These are phyloP conservation scores for Dissoconium aciculare DNA, from an alignment of 2,329 filamentous ascomycete genomes.

Conservation along the genomic window DNA sequence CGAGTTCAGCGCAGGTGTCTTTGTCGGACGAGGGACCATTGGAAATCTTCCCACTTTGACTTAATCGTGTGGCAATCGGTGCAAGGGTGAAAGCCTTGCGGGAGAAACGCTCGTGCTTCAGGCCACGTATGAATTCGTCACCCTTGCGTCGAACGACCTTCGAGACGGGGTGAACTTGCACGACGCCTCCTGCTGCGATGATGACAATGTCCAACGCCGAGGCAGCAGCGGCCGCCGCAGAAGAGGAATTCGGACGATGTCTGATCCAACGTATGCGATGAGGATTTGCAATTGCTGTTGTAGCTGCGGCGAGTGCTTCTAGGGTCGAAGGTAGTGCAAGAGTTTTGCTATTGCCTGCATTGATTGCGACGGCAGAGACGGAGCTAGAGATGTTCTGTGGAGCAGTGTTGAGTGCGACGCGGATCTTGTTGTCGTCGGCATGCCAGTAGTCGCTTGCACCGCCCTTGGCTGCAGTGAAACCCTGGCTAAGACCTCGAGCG, in stretches of 20 bases:
- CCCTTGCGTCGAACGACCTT: conserved; percentile 15
- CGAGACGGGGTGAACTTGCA: conserved; percentile 30
- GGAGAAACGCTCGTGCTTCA: conserved; percentile 8
- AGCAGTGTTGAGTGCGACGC: conserved; percentile 33
- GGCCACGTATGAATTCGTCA: too few species aligned
- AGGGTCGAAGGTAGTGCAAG: background rate
- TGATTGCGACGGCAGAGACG: conserved; percentile 42
- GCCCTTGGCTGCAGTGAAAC: conserved; percentile 55
- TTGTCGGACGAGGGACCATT: background rate
- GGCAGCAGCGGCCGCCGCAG: too few species aligned
- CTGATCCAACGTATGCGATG: conserved; percentile 44
- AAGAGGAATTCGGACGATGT: conserved; percentile 24
- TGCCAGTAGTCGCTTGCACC: conserved; percentile 57
- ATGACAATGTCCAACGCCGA: too few species aligned
- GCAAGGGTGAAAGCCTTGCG: background rate
- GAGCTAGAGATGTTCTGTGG: conserved; percentile 35
- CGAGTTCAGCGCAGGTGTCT: background rate
- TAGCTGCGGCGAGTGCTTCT: conserved; percentile 45
- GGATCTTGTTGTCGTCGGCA: conserved; percentile 59
- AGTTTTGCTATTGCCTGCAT: background rate
- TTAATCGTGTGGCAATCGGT: background rate
- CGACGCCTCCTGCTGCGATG: too few species aligned
- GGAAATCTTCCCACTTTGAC: too few species aligned
- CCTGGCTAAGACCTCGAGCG: conserved; percentile 58
- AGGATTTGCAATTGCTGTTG: conserved; percentile 50